Base-by-base conservation (phyloP, 306 rosid genomes). In the Chamaecrista fasciculata region DNA sequence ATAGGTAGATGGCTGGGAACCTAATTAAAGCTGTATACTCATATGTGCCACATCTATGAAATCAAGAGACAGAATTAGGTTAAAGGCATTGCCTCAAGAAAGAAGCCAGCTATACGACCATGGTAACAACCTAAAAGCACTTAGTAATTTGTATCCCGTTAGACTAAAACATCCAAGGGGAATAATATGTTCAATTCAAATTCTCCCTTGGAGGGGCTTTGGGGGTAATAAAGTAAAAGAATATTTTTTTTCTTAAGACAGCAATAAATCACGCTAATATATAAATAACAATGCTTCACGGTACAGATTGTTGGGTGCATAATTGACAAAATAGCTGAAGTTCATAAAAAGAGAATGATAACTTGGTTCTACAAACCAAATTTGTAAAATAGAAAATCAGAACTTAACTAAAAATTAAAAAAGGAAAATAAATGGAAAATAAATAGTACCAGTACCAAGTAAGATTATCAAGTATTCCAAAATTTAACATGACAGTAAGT, bases 401-500 rank as follows among this genome's bases (percentile, higher is more conserved):
- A 62, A 21, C 59, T 21, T 61, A 8, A n/a, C 69, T 47, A 60
- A 34, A 21, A 24, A 69, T 37, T 46, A 26, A 64, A 11, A 18
- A 42, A 31, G 26, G 23, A 56, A 11, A 56, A 28, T 12, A 7
- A 36, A 52, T 4, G 0, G 8, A 20, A 14, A 21, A 11, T 10
- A 48, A 28, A 11, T 24, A n/a, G 62, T 19, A 33, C 50, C 37
- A 58, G 3, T 52, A 21, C 62, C 49, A 57, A 19, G 49, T 49
- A 57, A 60, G 25, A 31, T 34, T 31, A 46, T 12, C 37, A 46
- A n/a, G 21, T 72, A 49, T 52, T 50, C 9, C 14, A 23, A 39
- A 71, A n/a, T 7, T 60, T 36, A 71, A 61, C 61, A 58, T 18
- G 46, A 37, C 28, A 57, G 19, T 31, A 42, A 57, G 36, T n/a